Evolutionary conservation across 257 asterid species (phyloP).

Genomic region (Schizonepeta tenuifolia): DNA sequence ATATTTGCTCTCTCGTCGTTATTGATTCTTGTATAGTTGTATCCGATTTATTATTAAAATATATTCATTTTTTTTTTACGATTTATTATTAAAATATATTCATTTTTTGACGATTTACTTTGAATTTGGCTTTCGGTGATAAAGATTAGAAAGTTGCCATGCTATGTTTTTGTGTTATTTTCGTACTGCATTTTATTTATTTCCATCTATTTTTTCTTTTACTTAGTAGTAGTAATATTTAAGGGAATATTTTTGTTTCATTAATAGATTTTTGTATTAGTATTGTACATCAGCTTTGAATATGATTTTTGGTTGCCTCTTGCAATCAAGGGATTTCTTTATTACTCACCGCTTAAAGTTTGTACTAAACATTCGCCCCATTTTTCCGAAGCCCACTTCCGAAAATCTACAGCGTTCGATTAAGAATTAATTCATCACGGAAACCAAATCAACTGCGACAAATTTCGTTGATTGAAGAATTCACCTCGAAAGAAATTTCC

Average conservation of each 20-base stretch:
- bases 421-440: slow-evolving; percentile 16
- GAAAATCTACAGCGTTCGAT: not conserved
- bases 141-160: too few species aligned
- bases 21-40: too few species aligned
- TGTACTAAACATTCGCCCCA: slow-evolving; percentile 18
- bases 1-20: too few species aligned
- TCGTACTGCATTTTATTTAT: not conserved
- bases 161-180: too few species aligned
- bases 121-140: too few species aligned
- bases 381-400: slow-evolving; percentile 6
- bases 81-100: too few species aligned
- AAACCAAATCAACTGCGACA: slow-evolving; percentile 35
- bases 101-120: too few species aligned
- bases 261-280: not conserved
- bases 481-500: not conserved
- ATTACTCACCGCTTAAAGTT: slow-evolving; percentile 3
- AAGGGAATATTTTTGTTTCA: not conserved
- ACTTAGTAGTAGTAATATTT: not conserved
- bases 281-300: not conserved
- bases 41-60: too few species aligned
- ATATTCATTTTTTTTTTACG: too few species aligned
- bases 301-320: slow-evolving; percentile 15
- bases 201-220: not conserved
- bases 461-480: slow-evolving; percentile 32
- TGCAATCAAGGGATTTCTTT: slow-evolving; percentile 11